Base-by-base conservation (phyloP, 768 basidiomycete species). In the Boletales sp. region DNA sequence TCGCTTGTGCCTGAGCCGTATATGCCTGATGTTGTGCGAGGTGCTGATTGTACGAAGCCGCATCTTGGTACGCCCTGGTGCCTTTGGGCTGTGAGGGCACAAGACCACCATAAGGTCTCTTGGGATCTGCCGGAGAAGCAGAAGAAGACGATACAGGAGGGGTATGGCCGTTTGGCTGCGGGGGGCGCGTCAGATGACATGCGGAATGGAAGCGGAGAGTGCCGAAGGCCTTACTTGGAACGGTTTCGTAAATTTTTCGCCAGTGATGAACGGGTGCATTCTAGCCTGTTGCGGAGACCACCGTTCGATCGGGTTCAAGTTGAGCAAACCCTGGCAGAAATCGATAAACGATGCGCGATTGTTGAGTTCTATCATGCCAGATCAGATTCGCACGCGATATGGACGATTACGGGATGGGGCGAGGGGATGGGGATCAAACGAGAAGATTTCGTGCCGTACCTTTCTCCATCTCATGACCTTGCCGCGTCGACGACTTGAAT, bases 211-310 rank as follows among this genome's bases (percentile, higher is more conserved):
- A n/a, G 36, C 41, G 25, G n/a, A 41, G 21, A 19, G 18, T 39
- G 32, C 36, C 50, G n/a, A 41, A n/a, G 19, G 19, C n/a, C 85
- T 64, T 71, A 89, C 90, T 65, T 82, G 78, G 70, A 87, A 93
- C 7, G 90, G 86, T 62, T 89, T 90, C 7, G 83, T 85, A 64
- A 87, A 96, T 65, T 94, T 94, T 70, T 98, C 96, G 45, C 95
- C 95, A 6, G 94, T 96, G 59, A 99, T 96, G 71, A 98, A 99
- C 2, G 96, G 96, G 68, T 99, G 96, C 62, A 89, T 73, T 44
- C 87, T 79, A 35, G 96, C 96, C 70, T 99, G 94, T 63, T 96
- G 93, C 21, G 96, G 95, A 11, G 94, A 87, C 96, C 96, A 99
- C 48, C 96, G 80, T 51, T 91, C 88, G 48, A 95, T 84, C 15